Conservation (phyloP, 805 yeast species). For the Torulaspora microellipsoides region DNA sequence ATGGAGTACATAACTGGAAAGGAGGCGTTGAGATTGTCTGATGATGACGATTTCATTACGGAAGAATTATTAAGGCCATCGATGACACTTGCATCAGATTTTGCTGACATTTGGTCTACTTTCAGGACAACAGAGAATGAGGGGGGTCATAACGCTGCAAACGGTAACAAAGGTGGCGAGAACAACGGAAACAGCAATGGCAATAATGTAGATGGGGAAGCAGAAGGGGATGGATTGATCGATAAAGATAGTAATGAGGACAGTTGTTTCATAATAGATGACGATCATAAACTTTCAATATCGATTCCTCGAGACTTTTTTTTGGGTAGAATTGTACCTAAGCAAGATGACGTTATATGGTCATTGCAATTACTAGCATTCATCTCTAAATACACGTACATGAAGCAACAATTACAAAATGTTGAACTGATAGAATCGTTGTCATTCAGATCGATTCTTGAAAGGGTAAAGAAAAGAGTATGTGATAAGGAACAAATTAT, state of each 20-base stretch:
- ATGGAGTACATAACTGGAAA: slow-evolving; percentile 18
- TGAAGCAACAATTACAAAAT: slow-evolving; percentile 68
- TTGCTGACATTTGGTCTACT: slow-evolving; percentile 23
- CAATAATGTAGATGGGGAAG: slow-evolving; percentile 4
- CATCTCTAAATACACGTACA: slow-evolving; percentile 81
- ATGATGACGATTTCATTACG: slow-evolving; percentile 10
- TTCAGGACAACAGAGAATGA: slow-evolving; percentile 2
- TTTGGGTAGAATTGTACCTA: slow-evolving; percentile 76
- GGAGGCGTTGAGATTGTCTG: slow-evolving; percentile 14
- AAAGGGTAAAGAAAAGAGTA: slow-evolving; percentile 17
- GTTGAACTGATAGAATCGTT: slow-evolving; percentile 72
- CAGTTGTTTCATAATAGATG: slow-evolving; percentile 14
- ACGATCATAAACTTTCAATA: slow-evolving; percentile 24
- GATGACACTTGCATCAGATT: slow-evolving; percentile 22
- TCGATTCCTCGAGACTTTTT: slow-evolving; percentile 50
- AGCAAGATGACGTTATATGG: slow-evolving; percentile 93
- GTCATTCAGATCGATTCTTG: slow-evolving; percentile 43
- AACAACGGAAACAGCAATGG: not conserved
- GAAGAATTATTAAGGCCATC: slow-evolving; percentile 15
- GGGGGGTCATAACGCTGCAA: not conserved
- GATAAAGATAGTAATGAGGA: slow-evolving; percentile 6
- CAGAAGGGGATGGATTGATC: slow-evolving; percentile 2
- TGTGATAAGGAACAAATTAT: not conserved
- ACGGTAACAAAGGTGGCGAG: not conserved
- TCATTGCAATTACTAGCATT: slow-evolving; percentile 87